These are phyloP conservation scores for Stachybotrys echinatus DNA, from an alignment of 2,329 filamentous ascomycete species.

Conservation along the genomic window DNA sequence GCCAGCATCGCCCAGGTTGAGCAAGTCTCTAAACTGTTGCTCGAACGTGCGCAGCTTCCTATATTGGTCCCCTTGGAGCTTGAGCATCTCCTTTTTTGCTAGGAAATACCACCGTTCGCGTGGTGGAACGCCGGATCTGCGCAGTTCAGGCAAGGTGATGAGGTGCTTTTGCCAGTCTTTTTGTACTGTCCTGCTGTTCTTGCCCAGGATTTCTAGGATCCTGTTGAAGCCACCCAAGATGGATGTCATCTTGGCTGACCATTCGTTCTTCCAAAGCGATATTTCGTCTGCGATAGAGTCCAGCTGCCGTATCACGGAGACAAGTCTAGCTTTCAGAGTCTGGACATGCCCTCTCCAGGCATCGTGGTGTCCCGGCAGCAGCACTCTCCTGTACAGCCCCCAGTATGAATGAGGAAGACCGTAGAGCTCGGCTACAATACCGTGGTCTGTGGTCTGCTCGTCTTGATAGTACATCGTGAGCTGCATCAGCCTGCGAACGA, in stretches of 20 bases:
- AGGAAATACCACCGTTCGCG: slow-evolving; percentile 13
- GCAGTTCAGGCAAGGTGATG: slow-evolving; percentile 15
- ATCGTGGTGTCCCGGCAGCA: not conserved
- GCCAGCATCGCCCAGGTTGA: not conserved
- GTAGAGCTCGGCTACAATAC: slow-evolving; percentile 16
- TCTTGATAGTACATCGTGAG: slow-evolving; percentile 6
- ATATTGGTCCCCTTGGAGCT: slow-evolving; percentile 7
- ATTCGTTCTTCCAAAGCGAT: slow-evolving; percentile 6
- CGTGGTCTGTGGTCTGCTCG: slow-evolving; percentile 13
- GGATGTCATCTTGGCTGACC: slow-evolving; percentile 8
- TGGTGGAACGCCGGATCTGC: slow-evolving; percentile 11
- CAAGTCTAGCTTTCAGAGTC: not conserved
- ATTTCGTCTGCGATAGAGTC: not conserved
- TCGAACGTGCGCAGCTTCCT: slow-evolving; percentile 9
- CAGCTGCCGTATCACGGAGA: not conserved
- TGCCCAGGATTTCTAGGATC: slow-evolving; percentile 7
- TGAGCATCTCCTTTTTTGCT: slow-evolving; percentile 15
- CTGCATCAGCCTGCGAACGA: slow-evolving; percentile 12
- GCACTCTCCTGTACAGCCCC: slow-evolving; percentile 5
- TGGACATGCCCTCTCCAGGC: slow-evolving; percentile 2
- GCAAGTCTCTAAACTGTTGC: slow-evolving; percentile 3
- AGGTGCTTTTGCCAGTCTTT: slow-evolving; percentile 15
- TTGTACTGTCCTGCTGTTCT: slow-evolving; percentile 3
- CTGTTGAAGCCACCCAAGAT: slow-evolving; percentile 6
- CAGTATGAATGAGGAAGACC: slow-evolving; percentile 8